Percentiles rank a stretch among this genome's conserved stretches.
Conservation (phyloP, 2,329 filamentous ascomycete genomes). For the Claviceps cyperi region DNA sequence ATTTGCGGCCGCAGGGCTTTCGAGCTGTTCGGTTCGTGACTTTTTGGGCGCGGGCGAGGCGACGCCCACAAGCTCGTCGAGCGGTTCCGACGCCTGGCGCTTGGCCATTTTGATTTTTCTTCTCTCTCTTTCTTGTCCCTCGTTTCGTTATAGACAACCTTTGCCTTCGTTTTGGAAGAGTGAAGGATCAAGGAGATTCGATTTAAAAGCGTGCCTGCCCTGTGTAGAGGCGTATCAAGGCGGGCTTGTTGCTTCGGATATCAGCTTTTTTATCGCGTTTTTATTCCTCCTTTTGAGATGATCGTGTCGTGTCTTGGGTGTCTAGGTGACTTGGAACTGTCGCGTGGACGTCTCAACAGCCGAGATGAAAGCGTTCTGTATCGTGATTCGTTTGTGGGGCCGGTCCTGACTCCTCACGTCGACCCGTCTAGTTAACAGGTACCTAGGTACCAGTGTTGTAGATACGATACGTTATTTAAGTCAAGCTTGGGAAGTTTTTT, state of each 20-base stretch:
- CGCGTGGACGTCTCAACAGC: not conserved
- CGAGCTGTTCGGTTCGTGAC: conserved; percentile 35
- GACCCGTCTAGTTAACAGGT: no score
- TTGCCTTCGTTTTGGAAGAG: no score
- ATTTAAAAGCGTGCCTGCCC: not conserved
- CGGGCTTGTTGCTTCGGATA: not conserved
- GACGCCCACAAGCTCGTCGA: conserved; percentile 40
- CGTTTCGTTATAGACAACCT: no score
- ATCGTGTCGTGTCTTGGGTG: not conserved
- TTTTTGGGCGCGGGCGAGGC: conserved; percentile 46
- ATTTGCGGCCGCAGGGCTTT: conserved; percentile 20
- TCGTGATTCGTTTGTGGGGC: no score
- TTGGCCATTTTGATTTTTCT: conserved; percentile 27
- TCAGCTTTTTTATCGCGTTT: no score
- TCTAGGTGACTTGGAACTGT: not conserved
- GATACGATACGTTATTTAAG: no score
- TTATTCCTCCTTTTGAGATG: not conserved
- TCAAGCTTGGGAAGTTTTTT: no score
- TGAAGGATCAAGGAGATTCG: not conserved
- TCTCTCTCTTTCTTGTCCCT: not conserved
- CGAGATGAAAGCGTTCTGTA: no score
- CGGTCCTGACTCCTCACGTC: no score
- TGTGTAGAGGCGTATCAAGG: not conserved
- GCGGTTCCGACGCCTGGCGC: conserved; percentile 44
- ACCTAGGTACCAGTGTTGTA: no score